Percentiles rank a stretch among this genome's conserved stretches.
phyloP scores from a whole-genome alignment of 2,329 filamentous ascomycete genomes.

The Aspergillus jensenii region DNA sequence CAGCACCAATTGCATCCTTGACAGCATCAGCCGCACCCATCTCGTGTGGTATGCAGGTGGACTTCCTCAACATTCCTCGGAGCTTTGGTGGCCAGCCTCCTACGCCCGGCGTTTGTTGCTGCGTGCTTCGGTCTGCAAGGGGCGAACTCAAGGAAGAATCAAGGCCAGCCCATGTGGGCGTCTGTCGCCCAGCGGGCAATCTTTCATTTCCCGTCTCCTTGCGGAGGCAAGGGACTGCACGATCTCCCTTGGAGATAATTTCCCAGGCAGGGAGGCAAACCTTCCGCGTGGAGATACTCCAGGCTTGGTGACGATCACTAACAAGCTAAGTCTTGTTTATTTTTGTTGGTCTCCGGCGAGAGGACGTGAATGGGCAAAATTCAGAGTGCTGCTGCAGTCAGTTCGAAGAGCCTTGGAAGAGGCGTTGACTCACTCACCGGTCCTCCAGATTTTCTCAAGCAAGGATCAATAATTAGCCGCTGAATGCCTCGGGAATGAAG shows the following conservation, averaged over 20 bases:
- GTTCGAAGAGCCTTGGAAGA: not conserved
- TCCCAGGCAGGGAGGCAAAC: constrained; percentile 13
- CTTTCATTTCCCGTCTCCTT: constrained; percentile 1
- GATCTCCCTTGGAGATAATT: constrained; percentile 12
- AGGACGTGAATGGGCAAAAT: not conserved
- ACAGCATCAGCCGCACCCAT: not conserved
- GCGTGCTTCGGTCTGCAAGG: constrained; percentile 13
- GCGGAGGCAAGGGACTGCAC: constrained; percentile 11
- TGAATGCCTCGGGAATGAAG: not conserved
- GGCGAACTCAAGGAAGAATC: not conserved
- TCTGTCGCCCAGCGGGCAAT: no score
- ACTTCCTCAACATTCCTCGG: constrained; percentile 6
- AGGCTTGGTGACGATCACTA: not conserved
- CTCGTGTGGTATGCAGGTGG: constrained; percentile 17
- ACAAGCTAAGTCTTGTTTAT: not conserved
- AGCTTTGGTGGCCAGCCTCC: constrained; percentile 10
- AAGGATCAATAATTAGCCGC: not conserved
- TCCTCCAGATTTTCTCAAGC: no score
- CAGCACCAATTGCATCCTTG: not conserved
- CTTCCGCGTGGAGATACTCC: not conserved
- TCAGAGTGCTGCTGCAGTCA: no score
- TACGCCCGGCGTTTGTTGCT: not conserved
- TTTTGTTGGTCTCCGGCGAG: not conserved
- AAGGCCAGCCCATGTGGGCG: constrained; percentile 10
- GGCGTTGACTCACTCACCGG: no score